Percentiles rank a stretch among this genome's conserved stretches.
Evolutionary conservation across 495 filamentous ascomycete genomes (phyloP).

Genomic region (Staphylotrichum longicolle): DNA sequence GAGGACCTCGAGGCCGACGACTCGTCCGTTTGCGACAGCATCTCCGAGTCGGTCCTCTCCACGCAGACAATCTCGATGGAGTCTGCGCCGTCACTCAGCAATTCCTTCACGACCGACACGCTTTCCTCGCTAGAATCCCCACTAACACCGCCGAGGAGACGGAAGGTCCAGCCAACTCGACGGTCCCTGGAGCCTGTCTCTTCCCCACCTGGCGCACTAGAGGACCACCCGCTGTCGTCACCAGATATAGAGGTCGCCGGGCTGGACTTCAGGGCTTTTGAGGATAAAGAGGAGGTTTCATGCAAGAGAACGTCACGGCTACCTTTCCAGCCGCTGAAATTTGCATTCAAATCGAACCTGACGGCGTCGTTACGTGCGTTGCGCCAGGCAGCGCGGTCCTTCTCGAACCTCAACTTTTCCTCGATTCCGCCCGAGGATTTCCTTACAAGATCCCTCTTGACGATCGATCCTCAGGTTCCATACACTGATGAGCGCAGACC

Average conservation of each 20-base stretch:
- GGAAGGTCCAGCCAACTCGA: slow-evolving; percentile 39
- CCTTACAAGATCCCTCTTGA: slow-evolving; percentile 79
- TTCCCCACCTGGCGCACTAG: slow-evolving; percentile 40
- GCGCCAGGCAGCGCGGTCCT: slow-evolving; percentile 77
- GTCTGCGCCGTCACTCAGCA: slow-evolving; percentile 48
- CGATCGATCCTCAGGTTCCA: slow-evolving; percentile 66
- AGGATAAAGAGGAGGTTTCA: slow-evolving; percentile 19
- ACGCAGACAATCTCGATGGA: slow-evolving; percentile 47
- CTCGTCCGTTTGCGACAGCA: slow-evolving; percentile 44
- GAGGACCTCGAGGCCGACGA: slow-evolving; percentile 54
- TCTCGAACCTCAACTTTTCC: slow-evolving; percentile 71
- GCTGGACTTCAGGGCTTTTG: slow-evolving; percentile 49
- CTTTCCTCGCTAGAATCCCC: slow-evolving; percentile 44
- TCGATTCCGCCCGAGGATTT: slow-evolving; percentile 83
- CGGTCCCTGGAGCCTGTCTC: slow-evolving; percentile 46
- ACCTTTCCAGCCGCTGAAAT: slow-evolving; percentile 43
- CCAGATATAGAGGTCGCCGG: slow-evolving; percentile 37
- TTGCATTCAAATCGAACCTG: slow-evolving; percentile 86
- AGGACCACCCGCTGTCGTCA: slow-evolving; percentile 49
- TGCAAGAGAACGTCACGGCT: slow-evolving; percentile 40
- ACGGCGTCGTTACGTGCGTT: slow-evolving; percentile 88
- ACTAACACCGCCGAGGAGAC: slow-evolving; percentile 35
- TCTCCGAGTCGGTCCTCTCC: slow-evolving; percentile 41
- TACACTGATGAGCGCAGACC: slow-evolving; percentile 89
- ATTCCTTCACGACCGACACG: slow-evolving; percentile 41